Percentiles rank a stretch among this genome's conserved stretches.
These are phyloP conservation scores for Cyclotella baltica DNA, from an alignment of 108 stramenopile genomes.

Conservation along the genomic window DNA sequence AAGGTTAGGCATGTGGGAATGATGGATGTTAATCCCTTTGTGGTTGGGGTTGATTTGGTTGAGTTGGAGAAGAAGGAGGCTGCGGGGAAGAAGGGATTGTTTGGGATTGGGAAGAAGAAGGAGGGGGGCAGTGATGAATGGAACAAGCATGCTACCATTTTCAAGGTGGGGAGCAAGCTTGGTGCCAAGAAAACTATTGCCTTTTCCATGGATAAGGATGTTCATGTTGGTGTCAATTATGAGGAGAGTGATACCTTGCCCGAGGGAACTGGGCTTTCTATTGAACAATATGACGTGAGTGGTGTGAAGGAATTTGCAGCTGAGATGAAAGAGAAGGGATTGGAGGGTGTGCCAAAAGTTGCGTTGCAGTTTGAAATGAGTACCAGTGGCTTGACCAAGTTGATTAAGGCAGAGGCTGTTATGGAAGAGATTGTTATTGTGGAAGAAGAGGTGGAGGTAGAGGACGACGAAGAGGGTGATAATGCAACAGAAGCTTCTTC, in stretches of 20 bases:
- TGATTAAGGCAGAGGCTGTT: conserved; percentile 94
- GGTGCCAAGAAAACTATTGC: conserved; percentile 96
- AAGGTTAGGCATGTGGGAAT: conserved; percentile 97
- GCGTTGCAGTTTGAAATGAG: conserved; percentile 94
- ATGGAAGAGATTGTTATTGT: conserved; percentile 91
- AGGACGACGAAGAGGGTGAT: conserved; percentile 71
- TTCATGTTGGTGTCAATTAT: conserved; percentile 86
- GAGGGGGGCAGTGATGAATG: conserved; percentile 64
- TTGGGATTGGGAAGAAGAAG: conserved; percentile 65
- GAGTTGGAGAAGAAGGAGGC: conserved; percentile 52
- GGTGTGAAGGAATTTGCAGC: conserved; percentile 93
- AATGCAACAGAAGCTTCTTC: conserved; percentile 10
- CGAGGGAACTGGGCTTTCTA: conserved; percentile 60
- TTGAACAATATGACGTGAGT: conserved; percentile 91
- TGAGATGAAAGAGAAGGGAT: conserved; percentile 92
- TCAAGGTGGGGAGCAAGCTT: conserved; percentile 82
- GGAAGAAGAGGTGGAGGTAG: conserved; percentile 85
- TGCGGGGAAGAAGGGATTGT: conserved; percentile 50
- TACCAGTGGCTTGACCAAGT: conserved; percentile 82
- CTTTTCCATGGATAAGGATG: conserved; percentile 93
- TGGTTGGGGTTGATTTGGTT: conserved; percentile 77
- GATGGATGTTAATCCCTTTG: conserved; percentile 90
- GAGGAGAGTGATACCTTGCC: conserved; percentile 82
- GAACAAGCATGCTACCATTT: conserved; percentile 91
- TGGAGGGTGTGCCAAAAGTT: conserved; percentile 93